Conservation (phyloP, 169 alveolate genomes). For the Plasmodium relictum region DNA sequence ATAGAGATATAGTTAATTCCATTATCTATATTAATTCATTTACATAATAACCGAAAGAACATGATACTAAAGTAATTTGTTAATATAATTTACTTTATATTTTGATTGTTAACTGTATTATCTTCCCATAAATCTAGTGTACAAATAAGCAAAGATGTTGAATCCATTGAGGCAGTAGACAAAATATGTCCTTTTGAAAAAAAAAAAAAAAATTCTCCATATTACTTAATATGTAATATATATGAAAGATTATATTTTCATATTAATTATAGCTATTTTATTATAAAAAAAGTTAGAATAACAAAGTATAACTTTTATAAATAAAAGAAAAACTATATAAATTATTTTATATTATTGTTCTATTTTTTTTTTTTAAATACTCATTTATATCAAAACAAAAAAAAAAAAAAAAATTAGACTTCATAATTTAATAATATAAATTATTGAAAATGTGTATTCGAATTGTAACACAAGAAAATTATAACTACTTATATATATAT, state of each 20-base stretch:
- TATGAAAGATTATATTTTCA: no score
- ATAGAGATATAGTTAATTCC: background rate
- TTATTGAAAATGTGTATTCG: background rate
- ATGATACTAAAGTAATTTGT: background rate
- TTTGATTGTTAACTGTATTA: background rate
- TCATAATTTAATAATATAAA: background rate
- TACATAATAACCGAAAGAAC: background rate
- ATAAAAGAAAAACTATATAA: no score
- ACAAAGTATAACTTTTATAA: no score
- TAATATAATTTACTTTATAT: constrained; percentile 13
- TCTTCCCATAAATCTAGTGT: constrained; percentile 35
- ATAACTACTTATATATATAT: constrained; percentile 1
- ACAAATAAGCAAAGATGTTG: constrained; percentile 36
- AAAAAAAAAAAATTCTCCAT: background rate
- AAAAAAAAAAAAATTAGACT: background rate
- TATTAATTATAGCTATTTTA: no score
- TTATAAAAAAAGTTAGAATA: no score
- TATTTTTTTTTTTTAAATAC: no score
- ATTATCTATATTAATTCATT: no score
- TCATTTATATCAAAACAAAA: background rate
- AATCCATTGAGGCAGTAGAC: constrained; percentile 52
- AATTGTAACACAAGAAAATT: background rate
- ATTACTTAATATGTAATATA: no score
- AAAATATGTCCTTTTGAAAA: constrained; percentile 38
- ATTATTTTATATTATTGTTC: no score